Base-by-base conservation (phyloP, 306 rosid species). In the Lathyrus oleraceus region DNA sequence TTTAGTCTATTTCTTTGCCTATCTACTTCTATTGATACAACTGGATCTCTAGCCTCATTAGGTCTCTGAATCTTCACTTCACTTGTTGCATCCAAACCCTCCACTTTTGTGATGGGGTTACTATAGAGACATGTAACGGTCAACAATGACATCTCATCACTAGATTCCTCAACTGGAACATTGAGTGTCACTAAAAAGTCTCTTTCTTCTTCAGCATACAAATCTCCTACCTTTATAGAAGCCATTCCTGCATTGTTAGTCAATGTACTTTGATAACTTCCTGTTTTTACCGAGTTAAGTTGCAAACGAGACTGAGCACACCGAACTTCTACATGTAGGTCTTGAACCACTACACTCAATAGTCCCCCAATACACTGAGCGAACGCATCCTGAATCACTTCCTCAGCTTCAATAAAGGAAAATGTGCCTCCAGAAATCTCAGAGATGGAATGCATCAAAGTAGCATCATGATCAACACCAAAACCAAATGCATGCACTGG, bases 301-400 rank as follows among this genome's bases (percentile, higher is more conserved):
- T 69, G 81, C 73, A 89, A 78, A 68, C 53, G 19, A 1, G 90
- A 84, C 76, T 88, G 86, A 76, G 72, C 81, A 67, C 95, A 94
- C 52, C 48, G 79, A 30, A 91, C 76, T 72, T 81, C 78, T 10
- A 94, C 81, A 57, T 71, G 82, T 19, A 94, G 79, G 72, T 91
- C 92, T 78, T 91, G 99, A 79, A 88, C 91, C 53, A 94, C 95
- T 75, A 94, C 99, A 39, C 99, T 94, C 76, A 94, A 76, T 21
- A 94, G 87, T 39, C 99, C 99, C 16, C 99, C 99, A 68, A 94
- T 87, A 81, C 99, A 94, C 79, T 91, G 99, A 25, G 99, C 99
- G 72, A 94, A 94, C 61, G 97, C 99, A 76, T 94, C 97, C 82
- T 94, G 99, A 71, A 94, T 88, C 69, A 89, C 94, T 71, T 62